phyloP scores from a whole-genome alignment of 2,329 filamentous ascomycete genomes.

The Clonostachys rosea region DNA sequence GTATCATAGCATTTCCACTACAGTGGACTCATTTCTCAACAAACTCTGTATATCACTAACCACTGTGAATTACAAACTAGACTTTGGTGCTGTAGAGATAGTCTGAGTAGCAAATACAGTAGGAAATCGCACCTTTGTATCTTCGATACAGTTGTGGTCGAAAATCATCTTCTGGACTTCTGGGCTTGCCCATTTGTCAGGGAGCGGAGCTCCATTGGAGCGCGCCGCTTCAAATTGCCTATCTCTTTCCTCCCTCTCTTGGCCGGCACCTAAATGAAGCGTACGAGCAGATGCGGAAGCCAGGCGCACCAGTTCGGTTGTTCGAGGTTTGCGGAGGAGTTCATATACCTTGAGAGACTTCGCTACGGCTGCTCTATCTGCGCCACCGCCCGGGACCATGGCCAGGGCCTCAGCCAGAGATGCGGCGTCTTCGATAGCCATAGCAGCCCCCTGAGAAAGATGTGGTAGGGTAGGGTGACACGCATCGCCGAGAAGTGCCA shows the following conservation, averaged over 20 bases:
- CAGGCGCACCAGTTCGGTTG: slow-evolving; percentile 46
- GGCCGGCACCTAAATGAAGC: slow-evolving; percentile 50
- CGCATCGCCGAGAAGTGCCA: slow-evolving; percentile 56
- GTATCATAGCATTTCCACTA: too few species aligned
- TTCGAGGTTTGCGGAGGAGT: slow-evolving; percentile 50
- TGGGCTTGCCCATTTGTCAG: slow-evolving; percentile 66
- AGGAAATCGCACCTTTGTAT: slow-evolving; percentile 43
- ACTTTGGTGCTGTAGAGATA: too few species aligned
- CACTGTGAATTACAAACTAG: too few species aligned
- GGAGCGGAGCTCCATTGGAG: slow-evolving; percentile 41
- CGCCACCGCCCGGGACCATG: slow-evolving; percentile 23
- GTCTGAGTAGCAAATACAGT: too few species aligned
- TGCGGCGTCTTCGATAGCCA: slow-evolving; percentile 62
- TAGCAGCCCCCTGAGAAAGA: slow-evolving; percentile 60
- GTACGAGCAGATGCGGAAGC: slow-evolving; percentile 44
- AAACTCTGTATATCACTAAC: too few species aligned
- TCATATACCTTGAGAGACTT: slow-evolving; percentile 51
- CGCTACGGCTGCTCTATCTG: slow-evolving; percentile 30
- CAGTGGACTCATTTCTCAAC: too few species aligned
- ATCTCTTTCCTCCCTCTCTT: slow-evolving; percentile 53
- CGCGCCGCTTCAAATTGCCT: slow-evolving; percentile 44
- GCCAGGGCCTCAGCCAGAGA: slow-evolving; percentile 50
- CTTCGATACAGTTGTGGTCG: slow-evolving; percentile 53
- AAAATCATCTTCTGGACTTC: slow-evolving; percentile 65
- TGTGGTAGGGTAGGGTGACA: slow-evolving; percentile 66